A percentile compares a stretch with the other conserved stretches of the same genome.
Conservation (phyloP, 768 basidiomycete genomes). For the Mycena leptocephala region DNA sequence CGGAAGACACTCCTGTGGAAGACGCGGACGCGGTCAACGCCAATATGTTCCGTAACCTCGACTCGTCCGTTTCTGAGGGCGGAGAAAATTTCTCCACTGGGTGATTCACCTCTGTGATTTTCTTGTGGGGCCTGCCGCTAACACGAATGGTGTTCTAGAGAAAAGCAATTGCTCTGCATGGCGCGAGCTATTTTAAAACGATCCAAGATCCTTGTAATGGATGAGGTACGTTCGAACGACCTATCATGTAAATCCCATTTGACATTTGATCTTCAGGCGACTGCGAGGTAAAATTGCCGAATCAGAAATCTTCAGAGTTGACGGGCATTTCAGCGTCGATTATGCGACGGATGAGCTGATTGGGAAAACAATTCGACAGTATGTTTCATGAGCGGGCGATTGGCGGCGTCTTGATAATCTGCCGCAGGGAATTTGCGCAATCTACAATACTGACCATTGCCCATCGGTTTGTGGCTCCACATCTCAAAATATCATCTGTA, state of each 20-base stretch:
- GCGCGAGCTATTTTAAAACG: slow-evolving; percentile 88
- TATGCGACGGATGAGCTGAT: slow-evolving; percentile 85
- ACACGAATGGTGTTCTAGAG: slow-evolving; percentile 55
- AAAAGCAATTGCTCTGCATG: slow-evolving; percentile 91
- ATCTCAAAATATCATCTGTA: too few relatives aligned
- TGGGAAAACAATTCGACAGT: slow-evolving; percentile 87
- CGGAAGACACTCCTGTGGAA: slow-evolving; percentile 65
- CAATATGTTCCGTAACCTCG: slow-evolving; percentile 85
- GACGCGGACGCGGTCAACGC: slow-evolving; percentile 69
- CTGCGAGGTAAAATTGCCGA: slow-evolving; percentile 67
- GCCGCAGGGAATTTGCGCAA: slow-evolving; percentile 77
- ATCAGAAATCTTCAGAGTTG: background rate
- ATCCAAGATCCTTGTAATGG: slow-evolving; percentile 87
- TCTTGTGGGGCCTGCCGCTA: background rate
- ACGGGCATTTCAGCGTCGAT: slow-evolving; percentile 12
- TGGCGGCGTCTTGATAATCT: background rate
- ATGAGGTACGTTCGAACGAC: slow-evolving; percentile 68
- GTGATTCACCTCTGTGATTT: slow-evolving; percentile 52
- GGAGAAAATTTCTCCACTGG: slow-evolving; percentile 94
- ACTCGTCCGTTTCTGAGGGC: slow-evolving; percentile 84
- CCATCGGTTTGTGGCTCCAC: too few relatives aligned
- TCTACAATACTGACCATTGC: slow-evolving; percentile 91
- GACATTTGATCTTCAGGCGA: slow-evolving; percentile 62
- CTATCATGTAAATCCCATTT: background rate
- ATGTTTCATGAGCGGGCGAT: slow-evolving; percentile 43